Evolutionary conservation across 2,329 filamentous ascomycete species (phyloP), one percentile per base, ranked within the genome.

Genomic region (Colletotrichum tamarilloi): DNA sequence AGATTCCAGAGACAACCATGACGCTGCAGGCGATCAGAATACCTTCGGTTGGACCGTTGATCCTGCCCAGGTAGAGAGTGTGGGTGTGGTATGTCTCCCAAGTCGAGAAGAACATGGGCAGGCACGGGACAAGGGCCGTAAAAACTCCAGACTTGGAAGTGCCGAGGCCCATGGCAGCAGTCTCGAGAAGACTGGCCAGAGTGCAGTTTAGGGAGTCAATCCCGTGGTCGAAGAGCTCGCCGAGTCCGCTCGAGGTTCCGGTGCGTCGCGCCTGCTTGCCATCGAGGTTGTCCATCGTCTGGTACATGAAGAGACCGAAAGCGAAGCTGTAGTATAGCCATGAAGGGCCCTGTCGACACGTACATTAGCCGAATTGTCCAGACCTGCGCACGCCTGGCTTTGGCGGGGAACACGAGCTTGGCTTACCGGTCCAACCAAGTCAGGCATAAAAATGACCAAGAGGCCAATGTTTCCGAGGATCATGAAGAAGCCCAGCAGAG

Each of bases 71-170:
- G 83, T 98, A 99, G 6, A 99, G 87, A 0, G 97, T 98, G 82
- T 99, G 97, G 5, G 97, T 98, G 84, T 99, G 97, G 82, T 98
- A 99, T 1, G 97, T 99, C 85, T 99, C 97, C 97, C 97, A 99
- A 2, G 97, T 99, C 3, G 96, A 98, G 85, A 99, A 98, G 87
- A 98, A 99, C 97, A 99, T 99, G 73, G 97, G 94, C 57, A 99
- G 86, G 78, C 95, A 97, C 1, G 97, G 97, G 74, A 96, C 92
- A 56, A 99, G 87, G 1, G 95, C 95, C 1, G 97, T 98, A 81
- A 98, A 97, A 70, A 97, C 93, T 76, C 97, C 97, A 24, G 94
- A 91, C 75, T 92, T 92, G 22, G 94, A 94, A 4, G 94, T 91
- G 53, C 97, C 97, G 64, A 98, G 89, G 30, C 94, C 96, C 93